Conservation (phyloP, 371 early-diverging fungal genomes). For the Mucor sp. region DNA sequence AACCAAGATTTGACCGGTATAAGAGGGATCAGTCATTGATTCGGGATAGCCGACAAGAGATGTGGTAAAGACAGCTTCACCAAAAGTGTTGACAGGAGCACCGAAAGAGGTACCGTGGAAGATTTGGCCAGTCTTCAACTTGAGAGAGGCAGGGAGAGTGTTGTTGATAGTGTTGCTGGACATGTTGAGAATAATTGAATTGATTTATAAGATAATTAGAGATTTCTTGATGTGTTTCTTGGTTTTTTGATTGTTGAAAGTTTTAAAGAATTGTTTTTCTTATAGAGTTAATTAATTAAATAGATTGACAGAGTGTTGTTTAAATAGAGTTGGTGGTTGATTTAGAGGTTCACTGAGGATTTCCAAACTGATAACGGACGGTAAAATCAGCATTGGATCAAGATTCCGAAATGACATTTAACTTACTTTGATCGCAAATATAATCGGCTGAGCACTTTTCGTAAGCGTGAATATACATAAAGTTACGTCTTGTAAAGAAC, state of each 20-base stretch:
- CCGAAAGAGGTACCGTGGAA: slow-evolving; percentile 82
- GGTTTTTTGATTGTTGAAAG: slow-evolving; percentile 13
- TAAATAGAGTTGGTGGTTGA: slow-evolving; percentile 9
- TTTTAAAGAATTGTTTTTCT: background rate
- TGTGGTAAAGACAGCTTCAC: slow-evolving; percentile 91
- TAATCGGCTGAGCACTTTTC: slow-evolving; percentile 85
- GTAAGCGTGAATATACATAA: slow-evolving; percentile 81
- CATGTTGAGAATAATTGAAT: slow-evolving; percentile 11
- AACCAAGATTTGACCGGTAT: slow-evolving; percentile 94
- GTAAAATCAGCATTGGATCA: slow-evolving; percentile 2
- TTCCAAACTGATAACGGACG: slow-evolving; percentile 55
- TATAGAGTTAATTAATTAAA: slow-evolving; percentile 1
- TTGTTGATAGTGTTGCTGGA: slow-evolving; percentile 39
- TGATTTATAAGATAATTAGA: slow-evolving; percentile 11
- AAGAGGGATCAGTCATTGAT: slow-evolving; percentile 95
- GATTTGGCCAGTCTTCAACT: slow-evolving; percentile 73
- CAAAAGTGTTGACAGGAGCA: slow-evolving; percentile 57
- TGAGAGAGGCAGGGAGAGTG: slow-evolving; percentile 65
- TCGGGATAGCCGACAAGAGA: slow-evolving; percentile 95
- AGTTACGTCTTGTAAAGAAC: slow-evolving; percentile 27
- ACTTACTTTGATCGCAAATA: slow-evolving; percentile 78
- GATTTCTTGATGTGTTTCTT: slow-evolving; percentile 1
- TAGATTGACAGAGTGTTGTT: background rate
- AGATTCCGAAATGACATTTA: background rate
- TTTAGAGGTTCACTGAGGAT: slow-evolving; percentile 43